These are phyloP conservation scores for Cordyceps sp. DNA, from an alignment of 2,329 filamentous ascomycete species.

Conservation along the genomic window DNA sequence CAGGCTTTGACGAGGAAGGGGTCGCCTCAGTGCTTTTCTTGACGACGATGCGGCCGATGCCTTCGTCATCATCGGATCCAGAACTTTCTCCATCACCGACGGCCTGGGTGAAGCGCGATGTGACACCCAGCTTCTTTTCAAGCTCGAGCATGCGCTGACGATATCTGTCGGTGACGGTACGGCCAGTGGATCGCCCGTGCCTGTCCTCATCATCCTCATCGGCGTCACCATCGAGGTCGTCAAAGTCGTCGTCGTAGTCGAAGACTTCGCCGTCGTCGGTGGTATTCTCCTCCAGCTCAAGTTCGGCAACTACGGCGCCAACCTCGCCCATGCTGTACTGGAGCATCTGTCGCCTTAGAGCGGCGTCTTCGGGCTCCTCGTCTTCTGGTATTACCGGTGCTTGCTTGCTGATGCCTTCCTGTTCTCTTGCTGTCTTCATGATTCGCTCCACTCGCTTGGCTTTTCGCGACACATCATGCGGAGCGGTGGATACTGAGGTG, in stretches of 20 bases:
- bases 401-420: constrained; percentile 28
- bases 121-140: constrained; percentile 56
- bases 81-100: constrained; percentile 23
- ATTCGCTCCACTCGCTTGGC: constrained; percentile 35
- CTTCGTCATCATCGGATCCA: constrained; percentile 24
- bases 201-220: constrained; percentile 59
- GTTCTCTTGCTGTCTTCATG: constrained; percentile 37
- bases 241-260: constrained; percentile 33
- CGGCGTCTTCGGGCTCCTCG: constrained; percentile 67
- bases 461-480: constrained; percentile 18
- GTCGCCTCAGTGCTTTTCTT: constrained; percentile 10
- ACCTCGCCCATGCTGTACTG: constrained; percentile 80
- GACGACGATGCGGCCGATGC: constrained; percentile 40
- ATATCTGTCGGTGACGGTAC: constrained; percentile 57
- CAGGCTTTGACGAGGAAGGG: constrained; percentile 6
- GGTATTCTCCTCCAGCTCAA: constrained; percentile 60
- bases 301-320: constrained; percentile 79
- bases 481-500: constrained; percentile 4
- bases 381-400: constrained; percentile 46
- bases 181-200: constrained; percentile 54
- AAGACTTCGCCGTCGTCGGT: constrained; percentile 38
- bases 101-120: constrained; percentile 35
- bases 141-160: constrained; percentile 71
- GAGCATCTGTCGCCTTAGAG: constrained; percentile 73
- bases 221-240: constrained; percentile 32